Evolutionary conservation across 2,329 filamentous ascomycete species (phyloP), one percentile per base, ranked within the genome.

Genomic region (Xenosphaeropsis pyriputrescens): DNA sequence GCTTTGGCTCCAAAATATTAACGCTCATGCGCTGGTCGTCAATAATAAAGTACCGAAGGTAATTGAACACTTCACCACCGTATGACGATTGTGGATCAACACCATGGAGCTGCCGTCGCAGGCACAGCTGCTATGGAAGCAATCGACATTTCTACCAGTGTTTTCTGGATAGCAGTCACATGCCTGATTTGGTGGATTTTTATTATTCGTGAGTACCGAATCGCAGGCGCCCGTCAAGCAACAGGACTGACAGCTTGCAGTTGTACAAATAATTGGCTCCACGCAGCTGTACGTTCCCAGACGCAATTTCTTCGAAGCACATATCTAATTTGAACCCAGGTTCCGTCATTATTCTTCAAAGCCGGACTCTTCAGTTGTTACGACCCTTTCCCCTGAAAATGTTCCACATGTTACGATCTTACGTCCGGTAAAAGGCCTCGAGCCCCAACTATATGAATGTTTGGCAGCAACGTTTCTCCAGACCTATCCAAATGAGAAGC

Each of bases 371-470:
- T 62, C 72, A 5, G 53, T 69, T 13, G 74, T 73, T 3, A 60
- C 72, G 2, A 57, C 56, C 1, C 58, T 78, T 1, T 57, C 60
- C 4, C 51, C 60, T 31, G 55, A 69, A 46, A 61, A 76, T 30
- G 65, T 85, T 3, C 89, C 88, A 13, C 78, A 85, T 61, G 70
- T 98, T 50, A 96, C 91, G 22, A 71, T 94, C 43, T 86, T 98
- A 47, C 82, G 91, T 2, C 93, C 91, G 0, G 79, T 94, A 46
- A 96, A 95, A 60, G 91, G 88, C 43, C 68, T 93, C 39, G 91
- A 96, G 56, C 83, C 86, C 4, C 74, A 77, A 45, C 75, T 96
- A 17, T 94, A 93, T 66, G 85, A 94, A 52, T 96, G 91, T 53
- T 78, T 98, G 31, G 81, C 83, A 19, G 81, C 88, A 5, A 85